Conservation (phyloP, 805 yeast species). For the Saturnispora halmiae region DNA sequence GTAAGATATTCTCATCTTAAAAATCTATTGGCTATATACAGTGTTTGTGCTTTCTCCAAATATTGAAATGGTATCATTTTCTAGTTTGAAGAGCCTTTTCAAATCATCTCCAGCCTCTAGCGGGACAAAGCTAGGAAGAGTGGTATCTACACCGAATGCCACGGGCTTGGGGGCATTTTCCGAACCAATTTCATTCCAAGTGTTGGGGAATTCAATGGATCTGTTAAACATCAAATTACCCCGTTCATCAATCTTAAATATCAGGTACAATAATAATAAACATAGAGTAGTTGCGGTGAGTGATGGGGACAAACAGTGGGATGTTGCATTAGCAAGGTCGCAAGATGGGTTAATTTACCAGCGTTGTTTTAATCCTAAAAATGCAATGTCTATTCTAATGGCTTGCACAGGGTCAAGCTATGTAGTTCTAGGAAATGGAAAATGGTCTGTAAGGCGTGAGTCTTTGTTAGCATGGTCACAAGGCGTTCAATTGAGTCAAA, state of each 20-base stretch:
- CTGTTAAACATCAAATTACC: conserved; percentile 38
- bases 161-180: conserved; percentile 40
- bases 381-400: conserved; percentile 28
- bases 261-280: conserved; percentile 29
- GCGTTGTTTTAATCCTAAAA: conserved; percentile 25
- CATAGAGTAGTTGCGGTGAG: conserved; percentile 37
- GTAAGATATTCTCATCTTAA: background rate
- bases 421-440: background rate
- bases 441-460: conserved; percentile 33
- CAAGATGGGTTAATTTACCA: conserved; percentile 24
- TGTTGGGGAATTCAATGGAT: conserved; percentile 32
- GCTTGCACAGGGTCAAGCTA: conserved; percentile 21
- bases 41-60: background rate
- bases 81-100: conserved; percentile 7
- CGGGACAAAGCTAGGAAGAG: conserved; percentile 13
- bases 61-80: conserved; percentile 9
- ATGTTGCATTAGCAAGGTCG: background rate
- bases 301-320: conserved; percentile 31
- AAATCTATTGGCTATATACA: background rate
- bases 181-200: conserved; percentile 34
- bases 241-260: conserved; percentile 30
- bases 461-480: conserved; percentile 38
- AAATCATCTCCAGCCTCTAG: conserved; percentile 7
- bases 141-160: conserved; percentile 25
- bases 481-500: conserved; percentile 1